Conservation (phyloP, 768 basidiomycete genomes). For the Pulveroboletus sp. region DNA sequence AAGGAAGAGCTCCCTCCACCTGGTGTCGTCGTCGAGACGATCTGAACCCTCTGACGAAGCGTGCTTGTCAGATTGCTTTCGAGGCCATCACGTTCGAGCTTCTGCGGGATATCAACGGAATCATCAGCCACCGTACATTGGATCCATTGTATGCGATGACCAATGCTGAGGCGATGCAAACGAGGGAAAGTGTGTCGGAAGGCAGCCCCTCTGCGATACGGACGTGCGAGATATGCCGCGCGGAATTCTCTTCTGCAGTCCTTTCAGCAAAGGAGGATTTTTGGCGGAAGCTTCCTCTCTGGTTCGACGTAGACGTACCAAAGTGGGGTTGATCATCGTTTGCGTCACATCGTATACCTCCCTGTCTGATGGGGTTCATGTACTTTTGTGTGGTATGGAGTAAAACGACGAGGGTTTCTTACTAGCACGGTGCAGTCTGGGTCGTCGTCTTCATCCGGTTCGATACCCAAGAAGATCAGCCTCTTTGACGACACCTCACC, state of each 20-base stretch:
- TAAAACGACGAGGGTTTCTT: neutral
- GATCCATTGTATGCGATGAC: conserved; percentile 70
- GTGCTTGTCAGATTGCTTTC: conserved; percentile 65
- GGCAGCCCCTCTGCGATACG: conserved; percentile 43
- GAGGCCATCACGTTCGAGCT: conserved; percentile 73
- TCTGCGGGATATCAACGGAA: conserved; percentile 67
- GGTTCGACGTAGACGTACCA: conserved; percentile 56
- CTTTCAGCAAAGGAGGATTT: conserved; percentile 57
- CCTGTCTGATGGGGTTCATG: conserved; percentile 2
- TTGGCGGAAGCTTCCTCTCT: conserved; percentile 58
- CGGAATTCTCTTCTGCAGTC: conserved; percentile 58
- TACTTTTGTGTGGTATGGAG: conserved; percentile 7
- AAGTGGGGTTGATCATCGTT: conserved; percentile 31
- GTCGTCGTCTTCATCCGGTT: neutral
- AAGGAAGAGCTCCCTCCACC: conserved; percentile 51
- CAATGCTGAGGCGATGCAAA: conserved; percentile 64
- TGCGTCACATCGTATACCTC: neutral
- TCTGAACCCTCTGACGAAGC: conserved; percentile 39
- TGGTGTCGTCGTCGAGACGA: conserved; percentile 50
- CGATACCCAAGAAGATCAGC: neutral
- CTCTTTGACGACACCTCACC: neutral
- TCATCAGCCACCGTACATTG: conserved; percentile 57
- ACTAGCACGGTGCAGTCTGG: neutral
- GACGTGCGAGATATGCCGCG: conserved; percentile 60
- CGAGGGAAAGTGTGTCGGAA: conserved; percentile 42